phyloP scores from a whole-genome alignment of 1,139 yeast genomes.

The Blastobotrys malaysiensis region DNA sequence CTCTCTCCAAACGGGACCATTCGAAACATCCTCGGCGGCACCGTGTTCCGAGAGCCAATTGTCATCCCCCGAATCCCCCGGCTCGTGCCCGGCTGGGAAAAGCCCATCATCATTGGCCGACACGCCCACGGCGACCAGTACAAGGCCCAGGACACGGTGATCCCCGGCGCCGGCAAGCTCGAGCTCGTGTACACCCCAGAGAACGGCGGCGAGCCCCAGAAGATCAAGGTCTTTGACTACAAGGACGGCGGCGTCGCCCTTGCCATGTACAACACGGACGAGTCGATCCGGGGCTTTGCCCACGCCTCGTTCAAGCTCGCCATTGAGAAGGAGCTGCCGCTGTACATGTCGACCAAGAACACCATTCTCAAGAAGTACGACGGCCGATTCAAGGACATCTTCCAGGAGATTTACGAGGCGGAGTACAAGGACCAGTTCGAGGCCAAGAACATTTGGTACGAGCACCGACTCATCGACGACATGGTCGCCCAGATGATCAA shows the following conservation, averaged over 20 bases:
- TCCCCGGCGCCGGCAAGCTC: slow-evolving; percentile 74
- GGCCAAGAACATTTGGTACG: slow-evolving; percentile 79
- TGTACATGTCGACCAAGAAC: slow-evolving; percentile 86
- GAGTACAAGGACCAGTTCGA: slow-evolving; percentile 70
- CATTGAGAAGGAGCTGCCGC: slow-evolving; percentile 64
- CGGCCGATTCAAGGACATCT: slow-evolving; percentile 91
- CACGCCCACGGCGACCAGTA: slow-evolving; percentile 98
- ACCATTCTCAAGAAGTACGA: slow-evolving; percentile 90
- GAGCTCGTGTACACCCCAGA: slow-evolving; percentile 74
- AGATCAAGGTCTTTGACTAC: slow-evolving; percentile 64
- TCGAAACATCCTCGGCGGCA: slow-evolving; percentile 90
- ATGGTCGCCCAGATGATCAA: slow-evolving; percentile 99
- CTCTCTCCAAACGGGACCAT: slow-evolving; percentile 95
- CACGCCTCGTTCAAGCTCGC: slow-evolving; percentile 90
- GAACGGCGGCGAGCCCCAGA: slow-evolving; percentile 56
- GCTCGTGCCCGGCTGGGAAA: slow-evolving; percentile 87
- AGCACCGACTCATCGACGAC: slow-evolving; percentile 93
- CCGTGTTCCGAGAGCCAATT: slow-evolving; percentile 95
- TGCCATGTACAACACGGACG: slow-evolving; percentile 94
- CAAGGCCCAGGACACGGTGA: slow-evolving; percentile 80
- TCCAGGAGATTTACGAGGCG: slow-evolving; percentile 70
- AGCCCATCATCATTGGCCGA: slow-evolving; percentile 94
- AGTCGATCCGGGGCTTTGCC: slow-evolving; percentile 85
- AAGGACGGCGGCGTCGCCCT: slow-evolving; percentile 77
- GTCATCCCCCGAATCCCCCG: slow-evolving; percentile 86